Evolutionary conservation across 495 filamentous ascomycete genomes (phyloP).

Genomic region (Darksidea phi): DNA sequence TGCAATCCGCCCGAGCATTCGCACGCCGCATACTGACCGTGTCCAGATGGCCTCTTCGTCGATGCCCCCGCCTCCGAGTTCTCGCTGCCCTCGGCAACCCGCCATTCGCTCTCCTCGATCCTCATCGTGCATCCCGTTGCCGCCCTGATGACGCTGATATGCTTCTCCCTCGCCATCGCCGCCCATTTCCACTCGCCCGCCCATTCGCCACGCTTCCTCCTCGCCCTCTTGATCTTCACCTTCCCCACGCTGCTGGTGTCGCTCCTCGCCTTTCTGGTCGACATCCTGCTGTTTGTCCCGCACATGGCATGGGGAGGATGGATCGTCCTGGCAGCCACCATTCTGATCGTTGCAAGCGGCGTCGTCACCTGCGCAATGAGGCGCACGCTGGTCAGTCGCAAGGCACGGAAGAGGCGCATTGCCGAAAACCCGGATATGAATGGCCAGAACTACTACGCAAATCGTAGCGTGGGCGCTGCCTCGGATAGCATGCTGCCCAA

Average conservation of each 20-base stretch:
- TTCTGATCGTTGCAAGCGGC: constrained; percentile 77
- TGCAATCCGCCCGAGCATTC: constrained; percentile 27
- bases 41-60: constrained; percentile 45
- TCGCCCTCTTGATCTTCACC: constrained; percentile 78
- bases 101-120: constrained; percentile 83
- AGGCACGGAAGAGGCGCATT: constrained; percentile 87
- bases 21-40: neutral
- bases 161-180: constrained; percentile 71
- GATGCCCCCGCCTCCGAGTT: constrained; percentile 57
- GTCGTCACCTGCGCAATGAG: constrained; percentile 97
- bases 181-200: constrained; percentile 88
- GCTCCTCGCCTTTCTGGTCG: constrained; percentile 85
- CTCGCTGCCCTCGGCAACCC: constrained; percentile 69
- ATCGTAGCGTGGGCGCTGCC: constrained; percentile 60
- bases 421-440: constrained; percentile 94
- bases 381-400: constrained; percentile 84
- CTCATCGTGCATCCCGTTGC: constrained; percentile 92
- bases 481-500: constrained; percentile 42
- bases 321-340: constrained; percentile 87
- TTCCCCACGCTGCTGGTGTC: constrained; percentile 82
- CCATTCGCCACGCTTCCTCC: constrained; percentile 88
- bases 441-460: constrained; percentile 81
- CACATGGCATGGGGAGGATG: constrained; percentile 94
- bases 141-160: constrained; percentile 79
- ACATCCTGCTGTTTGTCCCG: constrained; percentile 94